Percentiles rank a stretch among this genome's conserved stretches.
phyloP scores from a whole-genome alignment of 2,329 filamentous ascomycete genomes.

The Cercospora sojina region DNA sequence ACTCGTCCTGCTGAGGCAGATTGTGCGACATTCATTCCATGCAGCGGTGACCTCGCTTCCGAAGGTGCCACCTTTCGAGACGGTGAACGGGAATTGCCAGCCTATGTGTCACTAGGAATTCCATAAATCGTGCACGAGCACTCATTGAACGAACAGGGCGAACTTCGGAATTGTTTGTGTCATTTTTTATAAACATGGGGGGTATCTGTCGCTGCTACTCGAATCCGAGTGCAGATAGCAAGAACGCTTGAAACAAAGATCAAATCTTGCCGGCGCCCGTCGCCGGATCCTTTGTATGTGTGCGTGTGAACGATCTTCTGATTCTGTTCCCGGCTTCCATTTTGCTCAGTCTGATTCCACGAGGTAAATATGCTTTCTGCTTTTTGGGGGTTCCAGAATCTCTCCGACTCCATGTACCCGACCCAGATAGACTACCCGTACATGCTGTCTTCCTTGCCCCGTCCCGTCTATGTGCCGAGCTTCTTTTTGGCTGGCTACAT shows the following conservation, averaged over 20 bases:
- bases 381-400: conserved; percentile 6
- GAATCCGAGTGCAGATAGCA: conserved; percentile 9
- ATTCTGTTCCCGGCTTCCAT: conserved; percentile 10
- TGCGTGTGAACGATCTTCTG: conserved; percentile 18
- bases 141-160: background rate
- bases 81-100: background rate
- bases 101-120: conserved; percentile 3
- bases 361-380: conserved; percentile 14
- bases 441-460: conserved; percentile 19
- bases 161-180: conserved; percentile 12
- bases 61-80: conserved; percentile 1
- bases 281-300: conserved; percentile 4
- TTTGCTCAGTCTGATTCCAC: conserved; percentile 9
- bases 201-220: conserved; percentile 23
- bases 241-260: background rate
- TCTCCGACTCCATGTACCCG: conserved; percentile 3
- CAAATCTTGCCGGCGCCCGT: background rate
- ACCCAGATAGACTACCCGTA: conserved; percentile 18
- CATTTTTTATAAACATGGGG: conserved; percentile 16
- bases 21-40: background rate
- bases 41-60: background rate
- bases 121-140: conserved; percentile 9
- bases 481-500: conserved; percentile 12
- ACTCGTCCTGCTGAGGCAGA: background rate
- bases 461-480: conserved; percentile 8